Evolutionary conservation across 176 grass and related monocot species (phyloP).

Genomic region (Pharus latifolius): DNA sequence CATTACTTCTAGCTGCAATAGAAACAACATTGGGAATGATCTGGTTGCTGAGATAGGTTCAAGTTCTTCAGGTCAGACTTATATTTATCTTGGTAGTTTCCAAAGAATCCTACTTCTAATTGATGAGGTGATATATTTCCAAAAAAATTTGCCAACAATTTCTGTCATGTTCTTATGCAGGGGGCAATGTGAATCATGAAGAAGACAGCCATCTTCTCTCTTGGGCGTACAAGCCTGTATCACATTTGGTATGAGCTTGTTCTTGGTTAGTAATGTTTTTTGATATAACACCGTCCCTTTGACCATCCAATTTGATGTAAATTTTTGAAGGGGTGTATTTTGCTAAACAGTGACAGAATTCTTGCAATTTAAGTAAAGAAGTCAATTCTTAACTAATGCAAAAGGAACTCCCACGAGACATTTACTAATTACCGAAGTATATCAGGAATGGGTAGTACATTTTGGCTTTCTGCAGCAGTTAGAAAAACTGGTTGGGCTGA

Average conservation of each 20-base stretch:
- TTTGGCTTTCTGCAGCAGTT: not conserved
- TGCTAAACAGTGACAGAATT: not conserved
- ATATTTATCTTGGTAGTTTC: not conserved
- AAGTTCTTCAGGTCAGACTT: not conserved
- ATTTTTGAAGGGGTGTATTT: not conserved
- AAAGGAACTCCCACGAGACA: not conserved
- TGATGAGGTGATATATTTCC: no score
- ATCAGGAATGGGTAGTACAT: not conserved
- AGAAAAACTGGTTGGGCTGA: not conserved
- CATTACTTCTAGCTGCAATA: not conserved
- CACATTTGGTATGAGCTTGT: not conserved
- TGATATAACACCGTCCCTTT: not conserved
- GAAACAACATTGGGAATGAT: not conserved
- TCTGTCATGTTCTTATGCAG: constrained; percentile 3
- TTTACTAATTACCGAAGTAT: not conserved
- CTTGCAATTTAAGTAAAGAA: not conserved
- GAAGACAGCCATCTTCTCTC: not conserved
- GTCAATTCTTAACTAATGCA: not conserved
- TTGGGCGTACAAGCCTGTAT: not conserved
- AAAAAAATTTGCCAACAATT: not conserved
- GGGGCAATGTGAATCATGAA: constrained; percentile 4
- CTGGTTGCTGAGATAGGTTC: not conserved
- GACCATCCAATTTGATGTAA: not conserved
- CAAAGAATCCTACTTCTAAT: not conserved
- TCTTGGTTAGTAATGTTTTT: constrained; percentile 1